Evolutionary conservation across 2,329 filamentous ascomycete genomes (phyloP), one percentile per base, ranked within the genome.

Genomic region (Diatrype stigma): DNA sequence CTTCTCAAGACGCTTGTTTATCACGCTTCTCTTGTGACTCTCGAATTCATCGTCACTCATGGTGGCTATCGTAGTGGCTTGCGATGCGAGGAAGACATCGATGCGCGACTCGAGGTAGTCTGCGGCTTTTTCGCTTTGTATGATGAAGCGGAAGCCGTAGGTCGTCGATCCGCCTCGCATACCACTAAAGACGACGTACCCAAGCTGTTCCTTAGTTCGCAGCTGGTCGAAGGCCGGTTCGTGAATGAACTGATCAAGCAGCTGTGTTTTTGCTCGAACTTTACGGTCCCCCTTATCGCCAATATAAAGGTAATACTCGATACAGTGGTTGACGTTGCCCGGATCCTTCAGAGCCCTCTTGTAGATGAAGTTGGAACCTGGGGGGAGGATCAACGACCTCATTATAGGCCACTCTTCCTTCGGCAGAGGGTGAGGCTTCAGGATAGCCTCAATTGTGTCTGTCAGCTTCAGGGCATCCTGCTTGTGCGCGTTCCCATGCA

Each of bases 191-290:
- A 99, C 93, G 48, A 99, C 89, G 61, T 99, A 99, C 12, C 94
- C 94, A 6, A 99, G 85, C 71, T 99, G 93, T 69, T 99, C 93
- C 70, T 97, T 96, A 42, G 94, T 97, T 46, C 94, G 84, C 7
- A 99, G 79, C 68, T 96, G 91, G 70, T 99, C 90, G 65, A 97
- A 99, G 8, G 88, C 88, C 3, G 92, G 92, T 72, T 99, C 94
- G 51, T 96, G 89, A 0, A 90, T 85, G 73, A 99, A 88, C 70
- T 97, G 94, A 23, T 90, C 87, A 40, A 96, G 79, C 6, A 99
- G 78, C 40, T 95, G 76, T 0, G 89, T 79, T 68, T 89, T 91
- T 14, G 92, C 89, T 17, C 90, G 83, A 12, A 89, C 70, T 6
- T 70, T 65, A n/a, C 85, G 80, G 63, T 96, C 85, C 3, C 82